Percentiles rank a stretch among this genome's conserved stretches.
These are phyloP conservation scores for Colletotrichum destructivum DNA, from an alignment of 2,329 filamentous ascomycete genomes.

Conservation along the genomic window DNA sequence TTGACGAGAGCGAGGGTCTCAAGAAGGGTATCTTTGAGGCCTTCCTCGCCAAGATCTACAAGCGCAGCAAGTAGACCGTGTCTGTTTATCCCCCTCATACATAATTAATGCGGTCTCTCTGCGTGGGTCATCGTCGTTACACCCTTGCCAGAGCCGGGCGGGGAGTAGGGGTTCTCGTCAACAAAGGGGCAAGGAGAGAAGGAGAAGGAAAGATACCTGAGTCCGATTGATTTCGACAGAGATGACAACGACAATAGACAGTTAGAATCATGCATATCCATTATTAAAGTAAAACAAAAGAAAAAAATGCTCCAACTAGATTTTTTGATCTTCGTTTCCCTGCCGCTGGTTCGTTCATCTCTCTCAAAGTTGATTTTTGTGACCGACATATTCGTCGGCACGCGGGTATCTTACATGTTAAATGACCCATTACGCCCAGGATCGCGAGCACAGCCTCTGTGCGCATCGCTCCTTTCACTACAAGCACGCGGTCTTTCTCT, in stretches of 20 bases:
- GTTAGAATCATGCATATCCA: conserved; percentile 35
- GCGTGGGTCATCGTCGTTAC: background rate
- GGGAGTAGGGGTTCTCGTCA: background rate
- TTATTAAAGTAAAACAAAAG: conserved; percentile 34
- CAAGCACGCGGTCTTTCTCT: conserved; percentile 1
- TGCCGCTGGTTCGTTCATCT: background rate
- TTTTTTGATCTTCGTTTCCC: background rate
- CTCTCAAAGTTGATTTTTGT: conserved; percentile 15
- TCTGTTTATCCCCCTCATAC: background rate
- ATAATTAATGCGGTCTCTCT: conserved; percentile 10
- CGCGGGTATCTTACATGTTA: conserved; percentile 41
- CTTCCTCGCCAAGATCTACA: conserved; percentile 98
- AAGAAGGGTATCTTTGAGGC: conserved; percentile 92
- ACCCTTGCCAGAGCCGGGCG: background rate
- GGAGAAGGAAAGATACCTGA: conserved; percentile 38
- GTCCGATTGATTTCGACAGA: conserved; percentile 28
- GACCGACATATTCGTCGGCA: conserved; percentile 28
- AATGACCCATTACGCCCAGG: conserved; percentile 28
- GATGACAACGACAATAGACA: conserved; percentile 36
- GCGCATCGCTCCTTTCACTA: conserved; percentile 1
- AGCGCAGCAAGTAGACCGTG: conserved; percentile 85
- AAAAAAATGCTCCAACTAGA: conserved; percentile 31
- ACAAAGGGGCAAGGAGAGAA: background rate
- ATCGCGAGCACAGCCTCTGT: conserved; percentile 10
- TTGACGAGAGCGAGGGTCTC: conserved; percentile 90